Evolutionary conservation across 305 asterid genomes (phyloP), one percentile per base, ranked within the genome.

Genomic region (Solanum hybrid): DNA sequence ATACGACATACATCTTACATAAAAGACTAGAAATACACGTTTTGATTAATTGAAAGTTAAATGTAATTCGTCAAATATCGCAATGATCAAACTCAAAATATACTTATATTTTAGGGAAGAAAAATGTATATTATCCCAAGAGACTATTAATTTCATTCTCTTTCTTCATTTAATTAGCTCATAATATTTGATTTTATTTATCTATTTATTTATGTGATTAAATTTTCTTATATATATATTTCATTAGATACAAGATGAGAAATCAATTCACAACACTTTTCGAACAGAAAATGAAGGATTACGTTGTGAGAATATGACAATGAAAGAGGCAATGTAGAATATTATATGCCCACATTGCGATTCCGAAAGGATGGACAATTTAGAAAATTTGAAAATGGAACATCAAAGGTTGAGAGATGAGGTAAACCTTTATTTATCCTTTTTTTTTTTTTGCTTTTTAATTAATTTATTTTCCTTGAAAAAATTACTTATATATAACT

Each of bases 331-430:
- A 15, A 85, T 94, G 88, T 91, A 87, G 78, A 91, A 87, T 89
- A 37, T 90, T 29, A 14, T 90, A 1, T 96, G 98, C 90, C 92
- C 89, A 5, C 77, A 90, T 2, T 95, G 98, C 71, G 91, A 91
- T 72, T 94, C 92, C 86, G 96, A 93, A 72, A 91, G 92, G 89
- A 79, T 15, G 42, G 91, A 29, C 60, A 89, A 60, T 73, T 69
- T 95, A 71, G 93, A 94, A 88, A 88, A 87, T 27, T 60, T 95
- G 86, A 92, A 89, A 88, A 90, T 87, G 91, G 95, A 95, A 92
- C 94, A 96, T 91, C 93, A 89, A 15, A 88, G 85, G 26, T 79
- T 95, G 85, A 95, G 94, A 91, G 92, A 94, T 86, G 95, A 95
- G 96, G 97, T 95, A 69, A 40, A n/a, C 8, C 6, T 87, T 29